Conservation (phyloP, 2,329 filamentous ascomycete genomes). For the Alternaria dauci region DNA sequence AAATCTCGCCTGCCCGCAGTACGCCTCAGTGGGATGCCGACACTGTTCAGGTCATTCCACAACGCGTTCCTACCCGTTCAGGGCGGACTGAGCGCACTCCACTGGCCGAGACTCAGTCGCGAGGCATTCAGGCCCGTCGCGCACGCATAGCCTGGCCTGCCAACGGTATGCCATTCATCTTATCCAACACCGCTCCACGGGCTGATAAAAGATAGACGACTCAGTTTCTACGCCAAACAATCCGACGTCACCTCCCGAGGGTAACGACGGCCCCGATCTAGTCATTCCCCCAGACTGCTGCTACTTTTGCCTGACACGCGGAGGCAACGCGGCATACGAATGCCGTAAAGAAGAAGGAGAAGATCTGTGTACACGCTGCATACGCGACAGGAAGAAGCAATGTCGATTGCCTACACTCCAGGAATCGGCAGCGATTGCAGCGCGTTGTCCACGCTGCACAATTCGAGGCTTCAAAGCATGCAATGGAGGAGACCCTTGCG, state of each 20-base stretch:
- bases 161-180: constrained; percentile 7
- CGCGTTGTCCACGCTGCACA: constrained; percentile 26
- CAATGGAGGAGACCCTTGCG: constrained; percentile 14
- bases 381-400: constrained; percentile 13
- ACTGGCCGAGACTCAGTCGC: constrained; percentile 1
- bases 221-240: background rate
- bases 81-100: background rate
- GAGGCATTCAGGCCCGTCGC: background rate
- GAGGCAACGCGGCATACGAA: constrained; percentile 26
- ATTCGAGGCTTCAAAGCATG: constrained; percentile 23
- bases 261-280: background rate
- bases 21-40: background rate
- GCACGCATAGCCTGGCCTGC: background rate
- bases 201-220: background rate
- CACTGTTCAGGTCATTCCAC: constrained; percentile 2
- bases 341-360: constrained; percentile 19
- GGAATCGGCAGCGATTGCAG: constrained; percentile 18
- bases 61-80: background rate
- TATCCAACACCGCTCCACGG: background rate
- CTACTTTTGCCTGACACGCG: constrained; percentile 21
- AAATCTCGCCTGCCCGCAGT: background rate
- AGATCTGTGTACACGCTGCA: constrained; percentile 15
- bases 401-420: constrained; percentile 22
- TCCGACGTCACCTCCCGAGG: background rate
- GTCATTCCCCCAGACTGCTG: constrained; percentile 21